A percentile compares a stretch with the other conserved stretches of the same genome.
These are phyloP conservation scores for Coemansia sp. DNA, from an alignment of 192 early-diverging fungal species.

Conservation along the genomic window DNA sequence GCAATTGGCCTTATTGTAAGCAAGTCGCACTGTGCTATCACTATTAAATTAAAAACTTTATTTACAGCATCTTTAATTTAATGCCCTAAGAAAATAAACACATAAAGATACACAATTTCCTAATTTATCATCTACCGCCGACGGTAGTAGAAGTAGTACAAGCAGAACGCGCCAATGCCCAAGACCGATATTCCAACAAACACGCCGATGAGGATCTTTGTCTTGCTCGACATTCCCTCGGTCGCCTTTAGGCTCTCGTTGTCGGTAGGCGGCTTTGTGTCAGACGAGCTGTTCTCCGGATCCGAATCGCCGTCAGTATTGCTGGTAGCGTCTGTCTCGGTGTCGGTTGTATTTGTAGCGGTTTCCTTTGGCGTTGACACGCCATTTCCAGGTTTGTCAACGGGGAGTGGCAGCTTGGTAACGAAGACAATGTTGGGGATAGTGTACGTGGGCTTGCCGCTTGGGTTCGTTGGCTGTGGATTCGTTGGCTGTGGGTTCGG, in stretches of 20 bases:
- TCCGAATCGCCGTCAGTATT: not conserved
- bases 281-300: not conserved
- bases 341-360: not conserved
- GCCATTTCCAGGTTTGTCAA: not conserved
- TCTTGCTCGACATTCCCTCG: constrained; percentile 29
- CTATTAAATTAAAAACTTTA: not conserved
- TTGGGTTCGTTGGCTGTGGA: not conserved
- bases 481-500: not conserved
- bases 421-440: constrained; percentile 13
- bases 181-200: constrained; percentile 27
- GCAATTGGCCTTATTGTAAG: not conserved
- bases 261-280: not conserved
- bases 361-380: not conserved
- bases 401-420: not conserved
- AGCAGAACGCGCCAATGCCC: constrained; percentile 17
- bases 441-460: not conserved
- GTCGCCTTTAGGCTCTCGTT: not conserved
- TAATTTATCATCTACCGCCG: not conserved
- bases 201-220: constrained; percentile 27
- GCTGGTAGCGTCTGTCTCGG: not conserved
- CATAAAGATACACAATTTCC: not conserved
- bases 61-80: not conserved
- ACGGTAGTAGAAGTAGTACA: constrained; percentile 35
- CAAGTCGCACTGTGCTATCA: not conserved
- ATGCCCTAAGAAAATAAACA: not conserved